Conservation (phyloP, 805 yeast genomes). For the Starmerella khaoyaiensis region DNA sequence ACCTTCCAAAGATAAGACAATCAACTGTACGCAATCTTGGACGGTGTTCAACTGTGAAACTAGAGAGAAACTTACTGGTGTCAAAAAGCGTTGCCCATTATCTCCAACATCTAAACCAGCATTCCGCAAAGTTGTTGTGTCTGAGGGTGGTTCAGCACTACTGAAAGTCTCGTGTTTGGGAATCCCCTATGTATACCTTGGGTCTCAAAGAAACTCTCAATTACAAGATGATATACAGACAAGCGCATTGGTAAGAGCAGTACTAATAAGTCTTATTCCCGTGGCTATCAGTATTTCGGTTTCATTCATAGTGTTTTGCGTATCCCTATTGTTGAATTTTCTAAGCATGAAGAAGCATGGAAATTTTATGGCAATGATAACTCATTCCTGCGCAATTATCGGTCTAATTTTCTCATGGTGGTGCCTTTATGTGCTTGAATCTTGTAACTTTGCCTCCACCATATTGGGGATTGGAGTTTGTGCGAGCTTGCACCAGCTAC, state of each 20-base stretch:
- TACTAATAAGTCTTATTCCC: conserved; percentile 25
- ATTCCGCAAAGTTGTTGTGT: conserved; percentile 50
- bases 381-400: conserved; percentile 42
- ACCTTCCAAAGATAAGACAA: not conserved
- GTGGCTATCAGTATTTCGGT: conserved; percentile 20
- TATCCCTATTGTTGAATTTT: conserved; percentile 18
- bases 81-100: conserved; percentile 37
- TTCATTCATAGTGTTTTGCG: no score
- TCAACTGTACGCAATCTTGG: conserved; percentile 49
- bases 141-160: conserved; percentile 55
- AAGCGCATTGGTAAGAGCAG: conserved; percentile 41
- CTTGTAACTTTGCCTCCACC: conserved; percentile 49
- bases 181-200: conserved; percentile 55
- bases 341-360: conserved; percentile 14
- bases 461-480: conserved; percentile 49
- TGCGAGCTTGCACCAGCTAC: conserved; percentile 42
- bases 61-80: conserved; percentile 75
- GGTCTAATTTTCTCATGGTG: conserved; percentile 46
- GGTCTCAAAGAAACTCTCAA: conserved; percentile 58
- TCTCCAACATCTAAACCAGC: conserved; percentile 53
- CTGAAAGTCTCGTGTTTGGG: conserved; percentile 42
- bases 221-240: conserved; percentile 24
- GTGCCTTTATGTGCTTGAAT: conserved; percentile 52
- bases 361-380: conserved; percentile 37
- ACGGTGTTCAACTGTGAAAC: conserved; percentile 45